Base-by-base conservation (phyloP, 2,329 filamentous ascomycete genomes). In the Huntiella omanensis region DNA sequence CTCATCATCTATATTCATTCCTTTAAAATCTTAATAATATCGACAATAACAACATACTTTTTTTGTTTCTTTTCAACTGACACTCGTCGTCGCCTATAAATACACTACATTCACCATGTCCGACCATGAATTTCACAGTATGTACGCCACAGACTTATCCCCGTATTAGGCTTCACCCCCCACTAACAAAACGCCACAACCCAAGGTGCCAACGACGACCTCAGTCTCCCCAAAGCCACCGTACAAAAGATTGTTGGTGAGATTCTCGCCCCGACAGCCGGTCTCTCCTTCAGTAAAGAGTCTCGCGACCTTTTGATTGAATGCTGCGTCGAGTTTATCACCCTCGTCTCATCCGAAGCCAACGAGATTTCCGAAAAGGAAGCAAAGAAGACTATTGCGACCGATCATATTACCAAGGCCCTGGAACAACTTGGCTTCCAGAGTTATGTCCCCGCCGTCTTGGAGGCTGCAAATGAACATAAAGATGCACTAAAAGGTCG, bases 331-430 rank as follows among this genome's bases (percentile, higher is more conserved):
- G 91, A 98, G 62, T 98, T 98, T 62, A 95, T 98, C 62, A 96
- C 91, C 13, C 75, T 98, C 57, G 83, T 98, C 55, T 95, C 87
- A n/a, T 93, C 85, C 41, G 88, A 98, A 66, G 91, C 91, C 52
- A 98, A 98, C 63, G 91, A 98, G 57, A 98, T 98, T 53, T 92
- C 87, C 10, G 91, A 98, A 61, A 94, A 94, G 63, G 91, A 98
- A 58, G 85, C 87, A 43, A 98, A 98, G 69, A 98, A 98, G 72
- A 98, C 91, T 3, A 98, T 98, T 55, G 88, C 88, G 10, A 93
- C 85, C 61, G 91, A 98, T 57, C 91, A 98, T 65, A 92, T 98
- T 56, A 92, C 88, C 58, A 88, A 88, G 58, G 91, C 91, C 1
- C 72, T 98, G 37, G 83, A 88, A 55, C 83, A 93, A 56, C 74